Base-by-base conservation (phyloP, 208 protist species). In the Herpetomonas samuelpessoai region DNA sequence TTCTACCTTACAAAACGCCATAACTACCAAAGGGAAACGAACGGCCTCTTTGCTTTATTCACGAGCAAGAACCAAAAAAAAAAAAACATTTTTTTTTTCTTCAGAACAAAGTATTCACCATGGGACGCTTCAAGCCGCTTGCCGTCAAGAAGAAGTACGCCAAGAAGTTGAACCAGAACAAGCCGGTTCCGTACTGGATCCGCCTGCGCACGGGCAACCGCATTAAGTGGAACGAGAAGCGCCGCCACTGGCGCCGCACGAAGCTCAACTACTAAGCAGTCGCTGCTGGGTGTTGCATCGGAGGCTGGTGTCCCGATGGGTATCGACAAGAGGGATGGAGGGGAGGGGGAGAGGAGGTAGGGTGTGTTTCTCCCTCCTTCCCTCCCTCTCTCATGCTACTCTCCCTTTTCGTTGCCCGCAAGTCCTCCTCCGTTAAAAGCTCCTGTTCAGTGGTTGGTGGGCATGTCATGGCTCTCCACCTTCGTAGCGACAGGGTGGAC, bases 191-290 rank as follows among this genome's bases (percentile, higher is more conserved):
- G 46, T 97, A 95, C 79, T 97, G 86, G 85, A 92, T 96, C 56
- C 89, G 93, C 60, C 80, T 97, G 30, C 88, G 84, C 65, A 96
- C 90, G 21, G 92, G 84, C 50, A 97, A 96, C 68, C 82, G 78
- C 68, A 93, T 97, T 66, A 92, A 92, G 81, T 97, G 90, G 83
- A 97, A 97, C 76, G 86, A 92, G 71, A 97, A 97, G 88, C 88
- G 94, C 81, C 90, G 94, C 71, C 90, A 97, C 84, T 97, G 94
- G 94, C 88, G 92, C 73, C 91, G 94, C 81, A 97, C 92, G 63
- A 97, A 97, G 89, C 87, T 97, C 63, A 82, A 93, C 82, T 96
- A 83, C 66, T 95, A 91, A 83, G 35, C n/a, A 16, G 55, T 7
- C 19, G 29, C 24, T 38, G 25, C 7, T 16, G 49, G 14, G 44